These are phyloP conservation scores for Mycena sanguinolenta DNA, from an alignment of 768 basidiomycete species.

Conservation along the genomic window DNA sequence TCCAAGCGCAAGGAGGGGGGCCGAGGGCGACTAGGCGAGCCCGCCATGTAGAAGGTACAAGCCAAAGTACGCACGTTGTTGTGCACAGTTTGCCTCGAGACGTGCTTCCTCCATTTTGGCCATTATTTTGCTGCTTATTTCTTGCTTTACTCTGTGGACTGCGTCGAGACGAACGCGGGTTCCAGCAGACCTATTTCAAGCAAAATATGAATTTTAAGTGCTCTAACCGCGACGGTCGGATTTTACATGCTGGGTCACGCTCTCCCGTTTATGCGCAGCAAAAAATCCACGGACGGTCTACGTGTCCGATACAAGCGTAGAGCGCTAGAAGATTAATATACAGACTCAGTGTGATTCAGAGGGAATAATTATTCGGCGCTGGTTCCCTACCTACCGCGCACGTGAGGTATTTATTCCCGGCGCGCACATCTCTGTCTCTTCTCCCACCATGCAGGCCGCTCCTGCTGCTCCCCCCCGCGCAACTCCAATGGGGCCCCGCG, in stretches of 20 bases:
- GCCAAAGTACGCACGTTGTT: not conserved
- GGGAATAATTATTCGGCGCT: not conserved
- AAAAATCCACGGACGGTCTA: too few species aligned
- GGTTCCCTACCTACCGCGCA: not conserved
- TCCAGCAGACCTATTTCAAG: not conserved
- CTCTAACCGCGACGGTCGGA: not conserved
- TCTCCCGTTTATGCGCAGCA: not conserved
- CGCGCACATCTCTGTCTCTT: constrained; percentile 14
- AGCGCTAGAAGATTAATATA: too few species aligned
- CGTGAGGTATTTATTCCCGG: constrained; percentile 3
- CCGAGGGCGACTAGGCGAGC: constrained; percentile 41
- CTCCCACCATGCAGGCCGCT: constrained; percentile 44
- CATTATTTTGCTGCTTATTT: not conserved
- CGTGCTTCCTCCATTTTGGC: too few species aligned
- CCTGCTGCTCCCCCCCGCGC: too few species aligned
- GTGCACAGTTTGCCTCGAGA: not conserved
- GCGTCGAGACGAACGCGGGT: not conserved
- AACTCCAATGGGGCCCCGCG: constrained; percentile 55
- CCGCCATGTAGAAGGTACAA: constrained; percentile 10
- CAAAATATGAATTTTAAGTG: not conserved
- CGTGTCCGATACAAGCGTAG: too few species aligned
- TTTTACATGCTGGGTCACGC: not conserved
- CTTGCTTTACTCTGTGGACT: too few species aligned
- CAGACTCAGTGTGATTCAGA: too few species aligned
- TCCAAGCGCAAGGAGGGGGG: constrained; percentile 53